Conservation (phyloP, 805 yeast species). For the Pichia pseudocactophila region DNA sequence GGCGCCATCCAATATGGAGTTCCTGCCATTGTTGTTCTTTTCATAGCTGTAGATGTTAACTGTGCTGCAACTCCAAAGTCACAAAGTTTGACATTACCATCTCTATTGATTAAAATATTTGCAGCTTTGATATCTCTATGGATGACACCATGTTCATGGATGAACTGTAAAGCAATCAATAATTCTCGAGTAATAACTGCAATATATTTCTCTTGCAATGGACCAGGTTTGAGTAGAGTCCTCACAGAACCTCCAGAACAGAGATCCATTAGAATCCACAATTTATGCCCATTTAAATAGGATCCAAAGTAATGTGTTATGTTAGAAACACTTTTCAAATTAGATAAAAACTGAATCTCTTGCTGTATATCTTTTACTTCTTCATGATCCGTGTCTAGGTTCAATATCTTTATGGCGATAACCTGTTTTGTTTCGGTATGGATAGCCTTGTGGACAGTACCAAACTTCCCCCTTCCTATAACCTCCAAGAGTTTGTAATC, state of each 20-base stretch:
- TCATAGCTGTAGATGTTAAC: slow-evolving; percentile 60
- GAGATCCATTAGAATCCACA: slow-evolving; percentile 97
- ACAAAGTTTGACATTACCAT: slow-evolving; percentile 85
- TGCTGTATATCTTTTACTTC: slow-evolving; percentile 92
- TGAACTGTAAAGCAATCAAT: slow-evolving; percentile 64
- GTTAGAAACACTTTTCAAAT: slow-evolving; percentile 78
- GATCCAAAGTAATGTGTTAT: slow-evolving; percentile 91
- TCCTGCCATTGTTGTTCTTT: slow-evolving; percentile 92
- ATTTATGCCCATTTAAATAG: slow-evolving; percentile 74
- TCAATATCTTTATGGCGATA: slow-evolving; percentile 88
- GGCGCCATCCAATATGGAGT: slow-evolving; percentile 99
- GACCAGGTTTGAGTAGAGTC: slow-evolving; percentile 78
- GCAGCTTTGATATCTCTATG: slow-evolving; percentile 98
- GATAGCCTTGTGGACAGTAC: slow-evolving; percentile 87
- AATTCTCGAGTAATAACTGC: slow-evolving; percentile 82
- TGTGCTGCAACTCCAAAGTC: slow-evolving; percentile 99
- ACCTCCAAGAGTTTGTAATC: slow-evolving; percentile 76
- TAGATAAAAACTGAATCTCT: slow-evolving; percentile 80
- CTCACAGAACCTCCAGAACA: slow-evolving; percentile 96
- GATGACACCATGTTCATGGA: slow-evolving; percentile 84
- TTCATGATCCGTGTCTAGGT: slow-evolving; percentile 86
- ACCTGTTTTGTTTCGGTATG: slow-evolving; percentile 61
- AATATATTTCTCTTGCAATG: slow-evolving; percentile 73
- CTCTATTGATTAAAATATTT: slow-evolving; percentile 72
- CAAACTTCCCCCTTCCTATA: slow-evolving; percentile 94